Base-by-base conservation (phyloP, 1,284 basidiomycete species). In the Microbotryum intermedium region DNA sequence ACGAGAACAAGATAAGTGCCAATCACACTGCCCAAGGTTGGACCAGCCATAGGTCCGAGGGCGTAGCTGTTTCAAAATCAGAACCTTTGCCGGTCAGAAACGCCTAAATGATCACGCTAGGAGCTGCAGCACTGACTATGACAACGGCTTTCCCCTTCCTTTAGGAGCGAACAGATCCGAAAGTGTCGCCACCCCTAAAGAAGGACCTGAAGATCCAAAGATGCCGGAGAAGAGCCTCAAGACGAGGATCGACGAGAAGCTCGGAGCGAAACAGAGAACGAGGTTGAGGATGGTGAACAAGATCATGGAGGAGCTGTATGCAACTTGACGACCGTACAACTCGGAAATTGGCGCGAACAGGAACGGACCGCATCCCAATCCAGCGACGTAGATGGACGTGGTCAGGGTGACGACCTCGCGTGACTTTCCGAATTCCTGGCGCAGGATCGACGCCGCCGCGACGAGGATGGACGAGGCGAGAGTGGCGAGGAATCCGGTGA, bases 311-410 rank as follows among this genome's bases (percentile, higher is more conserved):
- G 62, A n/a, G 30, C 68, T 60, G 59, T 78, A 79, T 0, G 77
- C 76, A 0, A 71, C 65, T 57, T 76, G 76, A 0, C 78, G 62
- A 5, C 78, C 78, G 39, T 75, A 76, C 20, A 78, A 72, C 69
- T 79, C 78, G 6, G 72, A 72, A 11, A 77, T 73, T 0, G 78
- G 78, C 0, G 77, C 76, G 53, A 79, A 76, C 10, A 78, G 44
- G 66, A 79, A 79, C 1, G 78, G 78, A 0, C 78, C 77, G 9
- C 63, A 57, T 11, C 74, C 75, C 5, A 76, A 57, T 4, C 75
- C 75, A 21, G 75, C 57, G 0, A 76, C 74, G 57, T 75, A 76
- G 20, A 70, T 59, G 11, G 72, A 61, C 3, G 72, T 70, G 29
- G 75, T 70, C 44, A 75, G 49, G 0, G 72, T 67, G 10, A 71